These are phyloP conservation scores for Thermochaetoides thermophila DNA, from an alignment of 495 filamentous ascomycete species.

Conservation along the genomic window DNA sequence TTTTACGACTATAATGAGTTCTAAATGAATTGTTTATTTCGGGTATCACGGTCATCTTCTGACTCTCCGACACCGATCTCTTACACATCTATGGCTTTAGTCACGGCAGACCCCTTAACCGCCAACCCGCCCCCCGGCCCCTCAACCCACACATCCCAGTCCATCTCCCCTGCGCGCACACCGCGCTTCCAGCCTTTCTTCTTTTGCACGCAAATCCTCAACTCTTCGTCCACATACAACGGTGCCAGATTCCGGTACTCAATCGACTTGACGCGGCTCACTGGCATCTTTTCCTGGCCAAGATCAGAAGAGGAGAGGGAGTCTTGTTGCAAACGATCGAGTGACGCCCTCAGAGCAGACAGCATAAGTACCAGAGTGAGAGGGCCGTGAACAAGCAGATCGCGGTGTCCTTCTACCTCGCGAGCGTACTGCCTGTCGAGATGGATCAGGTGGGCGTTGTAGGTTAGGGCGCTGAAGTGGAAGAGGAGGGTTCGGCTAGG, in stretches of 20 bases:
- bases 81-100: no score
- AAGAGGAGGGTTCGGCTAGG: slow-evolving; percentile 58
- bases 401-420: slow-evolving; percentile 55
- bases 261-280: slow-evolving; percentile 30
- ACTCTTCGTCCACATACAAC: slow-evolving; percentile 53
- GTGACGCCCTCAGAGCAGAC: slow-evolving; percentile 33
- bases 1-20: no score
- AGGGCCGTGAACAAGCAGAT: slow-evolving; percentile 74
- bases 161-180: slow-evolving; percentile 8
- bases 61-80: no score
- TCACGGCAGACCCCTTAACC: slow-evolving; percentile 35
- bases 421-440: slow-evolving; percentile 58
- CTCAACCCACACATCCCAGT: slow-evolving; percentile 56
- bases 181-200: no score
- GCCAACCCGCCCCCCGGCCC: slow-evolving; percentile 41
- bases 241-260: slow-evolving; percentile 76
- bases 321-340: background rate
- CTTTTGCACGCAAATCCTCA: slow-evolving; percentile 40
- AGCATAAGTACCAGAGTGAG: slow-evolving; percentile 65
- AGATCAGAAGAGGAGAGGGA: background rate
- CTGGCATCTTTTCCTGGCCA: background rate
- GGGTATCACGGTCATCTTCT: no score
- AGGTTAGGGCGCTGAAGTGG: slow-evolving; percentile 71
- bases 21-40: no score
- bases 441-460: slow-evolving; percentile 78